A percentile compares a stretch with the other conserved stretches of the same genome.
Evolutionary conservation across 306 rosid species (phyloP).

Genomic region (Carpinus viminea): DNA sequence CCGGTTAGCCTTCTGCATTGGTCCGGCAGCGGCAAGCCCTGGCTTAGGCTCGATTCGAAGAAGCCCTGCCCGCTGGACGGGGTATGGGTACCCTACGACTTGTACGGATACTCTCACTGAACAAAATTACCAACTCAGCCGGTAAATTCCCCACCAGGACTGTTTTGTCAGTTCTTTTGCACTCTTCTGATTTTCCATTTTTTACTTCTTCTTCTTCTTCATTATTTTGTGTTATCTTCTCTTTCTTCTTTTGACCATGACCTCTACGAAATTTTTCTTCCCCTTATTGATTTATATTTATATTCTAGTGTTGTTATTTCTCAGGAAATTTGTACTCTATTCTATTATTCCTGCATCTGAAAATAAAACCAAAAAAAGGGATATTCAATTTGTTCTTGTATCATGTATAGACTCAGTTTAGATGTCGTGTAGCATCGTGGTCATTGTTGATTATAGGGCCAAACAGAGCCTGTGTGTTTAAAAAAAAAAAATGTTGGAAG

Average conservation of each 20-base stretch:
- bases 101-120: constrained; percentile 57
- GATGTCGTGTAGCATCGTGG: neutral
- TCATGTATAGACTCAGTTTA: neutral
- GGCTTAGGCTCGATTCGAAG: constrained; percentile 62
- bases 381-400: constrained; percentile 34
- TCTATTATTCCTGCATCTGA: constrained; percentile 32
- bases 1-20: constrained; percentile 80
- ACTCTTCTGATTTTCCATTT: constrained; percentile 28
- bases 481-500: neutral
- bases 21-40: constrained; percentile 85
- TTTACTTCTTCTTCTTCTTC: neutral
- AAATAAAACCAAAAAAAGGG: constrained; percentile 35
- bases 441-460: neutral
- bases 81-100: constrained; percentile 65
- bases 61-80: constrained; percentile 66
- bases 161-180: constrained; percentile 37
- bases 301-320: neutral
- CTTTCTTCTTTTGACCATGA: constrained; percentile 13
- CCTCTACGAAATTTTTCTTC: constrained; percentile 19
- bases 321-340: constrained; percentile 39
- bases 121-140: constrained; percentile 10
- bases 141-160: constrained; percentile 43
- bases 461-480: neutral
- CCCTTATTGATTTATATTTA: constrained; percentile 1
- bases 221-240: constrained; percentile 18